Evolutionary conservation across 2,329 filamentous ascomycete genomes (phyloP), one percentile per base, ranked within the genome.

Genomic region (Cercospora janseana): DNA sequence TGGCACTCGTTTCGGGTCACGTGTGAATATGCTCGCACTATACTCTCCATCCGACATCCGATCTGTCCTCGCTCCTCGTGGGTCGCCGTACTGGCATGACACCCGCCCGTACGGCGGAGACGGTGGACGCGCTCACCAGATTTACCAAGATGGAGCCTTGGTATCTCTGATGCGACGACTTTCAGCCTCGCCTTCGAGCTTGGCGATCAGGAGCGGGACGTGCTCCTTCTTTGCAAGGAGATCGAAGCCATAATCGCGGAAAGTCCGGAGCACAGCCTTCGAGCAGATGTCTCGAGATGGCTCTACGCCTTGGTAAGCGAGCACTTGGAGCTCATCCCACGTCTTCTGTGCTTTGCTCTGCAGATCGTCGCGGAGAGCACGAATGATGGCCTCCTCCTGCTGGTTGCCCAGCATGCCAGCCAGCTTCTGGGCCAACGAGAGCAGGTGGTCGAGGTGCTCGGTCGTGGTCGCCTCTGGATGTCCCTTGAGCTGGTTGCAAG

Each of bases 331-430:
- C 16, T 44, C 41, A 18, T 13, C 8, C 41, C 41, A 44, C 3
- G 41, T 31, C 10, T 44, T 44, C 10, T 26, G 26, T 31, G 41
- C 41, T 27, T 44, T 27, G 18, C 18, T n/a, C 32, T 40, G 24
- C 34, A 48, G 23, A 24, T 26, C 23, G 26, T 48, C 32, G 20
- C 45, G 34, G 32, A 29, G 45, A 4, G 15, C 24, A 10, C 35
- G 32, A 21, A 48, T 29, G 16, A 27, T 7, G 18, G 9, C 18
- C 12, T 13, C 12, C 15, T 29, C 8, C 34, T 40, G 23, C 10
- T 23, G 15, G 24, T 48, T 13, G n/a, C 45, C 45, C 15, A 48
- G 34, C 13, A 40, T 40, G 5, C 23, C 31, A 9, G 45, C 34
- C 21, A 48, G 45, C 9, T 21, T 16, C 16, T 48, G 45, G 2